Base-by-base conservation (phyloP, 768 basidiomycete genomes). In the Jaapia argillacea region DNA sequence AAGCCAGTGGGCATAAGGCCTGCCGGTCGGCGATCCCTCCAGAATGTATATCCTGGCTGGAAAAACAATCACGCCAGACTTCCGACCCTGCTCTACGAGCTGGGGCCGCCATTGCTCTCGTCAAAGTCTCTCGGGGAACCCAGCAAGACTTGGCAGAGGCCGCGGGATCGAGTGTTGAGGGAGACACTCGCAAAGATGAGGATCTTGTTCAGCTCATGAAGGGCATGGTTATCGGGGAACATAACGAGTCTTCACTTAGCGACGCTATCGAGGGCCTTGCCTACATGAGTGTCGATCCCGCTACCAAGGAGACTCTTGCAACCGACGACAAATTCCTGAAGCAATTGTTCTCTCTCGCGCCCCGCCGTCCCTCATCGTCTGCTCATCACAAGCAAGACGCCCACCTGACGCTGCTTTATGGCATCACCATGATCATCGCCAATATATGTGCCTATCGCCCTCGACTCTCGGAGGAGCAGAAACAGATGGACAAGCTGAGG, bases 251-350 rank as follows among this genome's bases (percentile, higher is more conserved):
- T 18, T 70, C 75, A 10, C 51, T 76, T 13, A 62, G 68, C 5
- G 81, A 90, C 48, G 80, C 79, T 3, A 68, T 92, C 12, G 92
- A 96, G 63, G 89, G 83, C 0, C 65, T 96, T 40, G 86, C 85
- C n/a, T 85, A 92, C 60, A 74, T 90, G 45, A 86, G 79, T 45
- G 64, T 72, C 39, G 71, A 78, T 50, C 68, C 85, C 1, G 47
- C 58, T 2, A 68, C 84, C 45, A 85, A 87, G 55, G 79, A 85
- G 46, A 55, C 51, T 21, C 60, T 92, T 41, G 74, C 81, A 5
- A 65, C 62, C 13, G 71, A 80, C 49, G 14, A 65, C 0, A 44
- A 53, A 4, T 79, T 89, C 57, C 68, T 89, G 37, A 65, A 65
- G 41, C 62, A 64, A 39, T 68, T 83, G 24, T 44, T 55, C 39